A percentile compares a stretch with the other conserved stretches of the same genome.
These are phyloP conservation scores for Cytospora piceae DNA, from an alignment of 2,329 filamentous ascomycete species.

Conservation along the genomic window DNA sequence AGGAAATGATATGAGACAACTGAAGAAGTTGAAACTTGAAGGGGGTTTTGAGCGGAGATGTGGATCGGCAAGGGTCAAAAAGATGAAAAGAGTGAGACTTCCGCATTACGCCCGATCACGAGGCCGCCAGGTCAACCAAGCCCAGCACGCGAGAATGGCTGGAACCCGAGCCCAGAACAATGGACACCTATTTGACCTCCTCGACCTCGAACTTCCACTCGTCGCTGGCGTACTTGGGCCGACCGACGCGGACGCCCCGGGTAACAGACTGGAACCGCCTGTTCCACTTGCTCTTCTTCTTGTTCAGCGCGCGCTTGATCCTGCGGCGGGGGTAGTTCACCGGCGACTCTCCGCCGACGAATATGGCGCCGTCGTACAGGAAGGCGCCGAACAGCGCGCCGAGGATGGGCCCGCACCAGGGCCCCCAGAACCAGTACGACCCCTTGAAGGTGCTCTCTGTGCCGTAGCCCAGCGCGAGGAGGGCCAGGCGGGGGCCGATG, in stretches of 20 bases:
- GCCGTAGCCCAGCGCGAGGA: slow-evolving; percentile 49
- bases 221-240: slow-evolving; percentile 29
- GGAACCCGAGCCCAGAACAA: background rate
- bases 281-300: slow-evolving; percentile 44
- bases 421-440: slow-evolving; percentile 51
- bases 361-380: slow-evolving; percentile 55
- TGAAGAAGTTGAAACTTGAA: background rate
- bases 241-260: slow-evolving; percentile 7
- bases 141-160: background rate
- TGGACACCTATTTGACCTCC: background rate
- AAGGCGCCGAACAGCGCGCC: slow-evolving; percentile 50
- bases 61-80: background rate
- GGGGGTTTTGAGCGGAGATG: slow-evolving; percentile 15
- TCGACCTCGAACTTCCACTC: slow-evolving; percentile 28
- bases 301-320: slow-evolving; percentile 45
- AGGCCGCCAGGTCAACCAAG: background rate
- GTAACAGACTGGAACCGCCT: slow-evolving; percentile 23
- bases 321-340: slow-evolving; percentile 53
- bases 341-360: slow-evolving; percentile 53
- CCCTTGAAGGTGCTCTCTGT: slow-evolving; percentile 43
- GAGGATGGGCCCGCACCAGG: slow-evolving; percentile 43
- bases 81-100: slow-evolving; percentile 4
- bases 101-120: slow-evolving; percentile 16
- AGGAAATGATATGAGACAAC: background rate
- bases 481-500: slow-evolving; percentile 52